These are phyloP conservation scores for Micromonas pusilla DNA, from an alignment of 139 green algal genomes.

Conservation along the genomic window DNA sequence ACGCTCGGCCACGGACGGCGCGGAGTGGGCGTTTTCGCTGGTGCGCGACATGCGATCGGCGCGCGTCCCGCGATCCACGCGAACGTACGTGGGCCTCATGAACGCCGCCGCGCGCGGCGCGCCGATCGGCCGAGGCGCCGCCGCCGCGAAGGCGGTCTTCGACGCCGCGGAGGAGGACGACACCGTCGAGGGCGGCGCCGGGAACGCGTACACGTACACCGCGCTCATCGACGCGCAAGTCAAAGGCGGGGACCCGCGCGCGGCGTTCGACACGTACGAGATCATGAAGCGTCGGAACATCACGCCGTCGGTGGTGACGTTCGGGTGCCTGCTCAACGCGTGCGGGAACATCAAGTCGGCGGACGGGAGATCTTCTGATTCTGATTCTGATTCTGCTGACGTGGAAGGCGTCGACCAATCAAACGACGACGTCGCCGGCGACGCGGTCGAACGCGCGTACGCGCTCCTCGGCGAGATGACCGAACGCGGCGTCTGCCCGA, in stretches of 20 bases:
- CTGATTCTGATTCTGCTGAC: no score
- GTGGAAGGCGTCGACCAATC: no score
- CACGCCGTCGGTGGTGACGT: not conserved
- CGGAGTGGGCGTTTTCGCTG: not conserved
- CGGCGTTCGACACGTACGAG: conserved; percentile 5
- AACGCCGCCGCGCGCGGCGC: not conserved
- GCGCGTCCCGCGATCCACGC: not conserved
- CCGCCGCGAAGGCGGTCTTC: not conserved
- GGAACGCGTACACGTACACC: conserved; percentile 10
- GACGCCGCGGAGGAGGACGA: not conserved
- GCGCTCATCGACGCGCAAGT: conserved; percentile 13
- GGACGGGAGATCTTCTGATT: no score
- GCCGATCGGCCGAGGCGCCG: not conserved
- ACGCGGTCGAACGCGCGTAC: not conserved
- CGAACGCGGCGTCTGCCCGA: not conserved
- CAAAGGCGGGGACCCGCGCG: not conserved
- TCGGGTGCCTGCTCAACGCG: not conserved
- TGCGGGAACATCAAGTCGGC: not conserved
- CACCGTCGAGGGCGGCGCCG: not conserved
- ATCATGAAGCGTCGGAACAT: not conserved
- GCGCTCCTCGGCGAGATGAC: not conserved
- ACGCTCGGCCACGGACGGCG: not conserved
- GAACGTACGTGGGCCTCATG: conserved; percentile 17
- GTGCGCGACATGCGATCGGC: not conserved
- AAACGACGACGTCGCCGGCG: not conserved